A percentile compares a stretch with the other conserved stretches of the same genome.
Evolutionary conservation across 257 asterid genomes (phyloP).

Genomic region (Solanum gandarillasii): DNA sequence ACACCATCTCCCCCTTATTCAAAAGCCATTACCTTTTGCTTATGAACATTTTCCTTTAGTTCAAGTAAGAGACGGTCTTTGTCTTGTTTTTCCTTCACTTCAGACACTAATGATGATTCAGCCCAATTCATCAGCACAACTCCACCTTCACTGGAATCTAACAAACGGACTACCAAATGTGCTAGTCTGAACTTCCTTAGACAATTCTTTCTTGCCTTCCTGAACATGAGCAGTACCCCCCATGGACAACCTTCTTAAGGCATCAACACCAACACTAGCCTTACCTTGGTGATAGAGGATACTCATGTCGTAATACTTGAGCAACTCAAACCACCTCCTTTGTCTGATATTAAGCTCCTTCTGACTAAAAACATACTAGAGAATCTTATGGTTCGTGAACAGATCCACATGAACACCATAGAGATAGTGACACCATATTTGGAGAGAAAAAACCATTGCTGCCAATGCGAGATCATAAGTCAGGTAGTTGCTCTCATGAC

Average conservation of each 20-base stretch:
- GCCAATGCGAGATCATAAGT: background rate
- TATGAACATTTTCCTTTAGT: no score
- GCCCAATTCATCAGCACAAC: background rate
- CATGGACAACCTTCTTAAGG: background rate
- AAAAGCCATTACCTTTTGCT: no score
- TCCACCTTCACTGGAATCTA: background rate
- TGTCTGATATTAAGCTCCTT: no score
- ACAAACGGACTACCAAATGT: no score
- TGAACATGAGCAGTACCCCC: background rate
- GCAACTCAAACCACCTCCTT: background rate
- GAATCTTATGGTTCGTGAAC: background rate
- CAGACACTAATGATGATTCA: background rate
- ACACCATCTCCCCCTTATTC: no score
- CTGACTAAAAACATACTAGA: no score
- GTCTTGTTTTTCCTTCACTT: background rate
- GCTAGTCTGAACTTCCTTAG: background rate
- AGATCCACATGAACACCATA: background rate
- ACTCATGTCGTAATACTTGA: background rate
- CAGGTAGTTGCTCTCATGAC: background rate
- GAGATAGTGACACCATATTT: background rate
- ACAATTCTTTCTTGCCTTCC: background rate
- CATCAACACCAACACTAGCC: background rate
- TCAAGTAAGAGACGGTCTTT: no score
- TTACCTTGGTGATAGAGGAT: no score
- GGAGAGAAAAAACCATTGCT: background rate